Evolutionary conservation across 2,329 filamentous ascomycete genomes (phyloP), one percentile per base, ranked within the genome.

Genomic region (Colletotrichum chlorophyti): DNA sequence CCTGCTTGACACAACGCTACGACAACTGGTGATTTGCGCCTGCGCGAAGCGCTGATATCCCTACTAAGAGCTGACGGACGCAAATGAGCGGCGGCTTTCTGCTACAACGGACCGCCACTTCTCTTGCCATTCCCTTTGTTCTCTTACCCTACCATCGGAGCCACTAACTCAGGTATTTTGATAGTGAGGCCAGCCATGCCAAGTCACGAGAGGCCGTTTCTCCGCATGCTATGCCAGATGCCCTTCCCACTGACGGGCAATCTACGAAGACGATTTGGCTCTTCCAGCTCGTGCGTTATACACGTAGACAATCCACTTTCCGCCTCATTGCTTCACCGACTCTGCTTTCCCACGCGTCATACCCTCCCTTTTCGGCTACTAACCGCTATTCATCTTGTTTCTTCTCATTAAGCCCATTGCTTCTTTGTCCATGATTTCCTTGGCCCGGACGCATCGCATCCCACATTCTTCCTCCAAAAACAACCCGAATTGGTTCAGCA

Each of bases 401-500:
- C 31, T 48, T 24, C 23, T n/a, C 34, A 23, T 31, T 10, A 21
- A 40, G 21, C 32, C 35, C 27, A 10, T 41, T 47, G 41, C 47
- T 53, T 53, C 54, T 58, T 58, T 58, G 34, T 53, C n/a, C n/a
- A n/a, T 53, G 43, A 38, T 42, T 26, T 35, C 40, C 26, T 37
- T 11, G 6, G 12, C 5, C n/a, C 4, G 7, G 19, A 15, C 15
- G 11, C 34, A 17, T 17, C 15, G 26, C 21, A 15, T 17, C 27
- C 48, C 38, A 17, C 17, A 17, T 34, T 21, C 38, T 51, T 45
- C 19, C 38, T n/a, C n/a, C n/a, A n/a, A 19, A 59, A 50, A 53
- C 54, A 46, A 46, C 40, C 58, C 24, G 31, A 52, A 43, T 37
- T 23, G 46, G 46, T 19, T 15, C 41, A 34, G 21, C 27, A 29